Base-by-base conservation (phyloP, 495 filamentous ascomycete species). In the Penicillium soppii region DNA sequence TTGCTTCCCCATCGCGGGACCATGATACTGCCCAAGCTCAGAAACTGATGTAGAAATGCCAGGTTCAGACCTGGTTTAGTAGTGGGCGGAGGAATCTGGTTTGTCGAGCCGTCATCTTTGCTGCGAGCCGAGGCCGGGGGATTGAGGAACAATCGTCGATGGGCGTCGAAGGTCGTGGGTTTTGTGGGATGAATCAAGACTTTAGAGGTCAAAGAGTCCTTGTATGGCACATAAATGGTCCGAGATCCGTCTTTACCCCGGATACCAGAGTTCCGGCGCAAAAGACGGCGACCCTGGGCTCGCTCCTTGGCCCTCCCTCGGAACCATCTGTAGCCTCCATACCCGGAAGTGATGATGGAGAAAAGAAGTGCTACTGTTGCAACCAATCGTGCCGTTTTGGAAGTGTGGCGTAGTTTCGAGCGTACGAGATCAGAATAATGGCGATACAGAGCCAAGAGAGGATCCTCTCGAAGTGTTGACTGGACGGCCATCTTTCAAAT, bases 31-130 rank as follows among this genome's bases (percentile, higher is more conserved):
- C 96, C 78, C 38, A 99, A 75, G 61, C 91, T 95, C 38, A 96
- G 78, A 58, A 97, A 95, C 70, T 99, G 95, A 65, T 99, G 94
- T 19, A 99, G 71, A 64, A 99, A 99, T n/a, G 95, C 95, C 38
- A 97, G 78, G 65, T 99, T 99, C 43, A 99, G 72, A 4, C 95
- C 95, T 1, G 95, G 77, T 65, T 96, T 97, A 2, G 90, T 89
- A 56, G 94, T 86, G 5, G 88, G 79, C 5, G 95, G 89, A 4
- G 94, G 94, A 10, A 92, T 89, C 46, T 83, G 80, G 45, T 72
- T 77, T 9, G 71, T 66, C 10, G 70, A 62, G n/a, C 81, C 77
- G 6, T 83, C 84, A 62, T 92, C 87, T n/a, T 77, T 79, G 23
- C 87, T 74, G 5, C 88, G 84, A 15, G 89, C 85, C 15, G 88